phyloP scores from a whole-genome alignment of 2,329 filamentous ascomycete genomes.

The Corniculantispora saksenae region DNA sequence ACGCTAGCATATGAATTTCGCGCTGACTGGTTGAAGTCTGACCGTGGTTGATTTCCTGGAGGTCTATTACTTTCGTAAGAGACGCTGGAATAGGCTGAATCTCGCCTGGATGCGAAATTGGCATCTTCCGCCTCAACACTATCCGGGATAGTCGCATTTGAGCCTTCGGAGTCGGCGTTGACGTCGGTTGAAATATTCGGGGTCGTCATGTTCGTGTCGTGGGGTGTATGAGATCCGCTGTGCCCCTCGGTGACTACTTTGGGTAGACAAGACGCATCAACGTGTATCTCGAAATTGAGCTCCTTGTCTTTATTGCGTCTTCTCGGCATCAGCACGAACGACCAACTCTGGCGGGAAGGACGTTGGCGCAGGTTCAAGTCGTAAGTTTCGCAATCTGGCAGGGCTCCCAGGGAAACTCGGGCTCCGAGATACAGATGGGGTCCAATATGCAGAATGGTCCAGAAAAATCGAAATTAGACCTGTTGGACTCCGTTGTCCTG shows the following conservation, averaged over 20 bases:
- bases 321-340: conserved; percentile 27
- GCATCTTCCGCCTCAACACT: conserved; percentile 4
- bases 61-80: conserved; percentile 16
- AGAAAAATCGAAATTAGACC: conserved; percentile 4
- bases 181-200: conserved; percentile 2
- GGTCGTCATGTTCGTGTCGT: conserved; percentile 1
- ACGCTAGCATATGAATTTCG: conserved; percentile 13
- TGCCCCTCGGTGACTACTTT: conserved; percentile 41
- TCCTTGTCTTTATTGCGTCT: conserved; percentile 34
- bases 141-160: conserved; percentile 7
- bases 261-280: conserved; percentile 47
- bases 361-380: neutral
- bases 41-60: neutral
- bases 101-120: neutral
- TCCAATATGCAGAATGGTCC: neutral
- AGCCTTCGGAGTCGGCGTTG: conserved; percentile 23
- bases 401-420: neutral
- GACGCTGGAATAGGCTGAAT: neutral
- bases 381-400: neutral
- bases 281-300: conserved; percentile 49
- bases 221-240: conserved; percentile 20
- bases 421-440: neutral
- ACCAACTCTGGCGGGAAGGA: neutral
- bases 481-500: conserved; percentile 7
- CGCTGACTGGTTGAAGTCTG: neutral